Evolutionary conservation across 352 stramenopile genomes (phyloP).

Genomic region (Thraustochytrium striatum): DNA sequence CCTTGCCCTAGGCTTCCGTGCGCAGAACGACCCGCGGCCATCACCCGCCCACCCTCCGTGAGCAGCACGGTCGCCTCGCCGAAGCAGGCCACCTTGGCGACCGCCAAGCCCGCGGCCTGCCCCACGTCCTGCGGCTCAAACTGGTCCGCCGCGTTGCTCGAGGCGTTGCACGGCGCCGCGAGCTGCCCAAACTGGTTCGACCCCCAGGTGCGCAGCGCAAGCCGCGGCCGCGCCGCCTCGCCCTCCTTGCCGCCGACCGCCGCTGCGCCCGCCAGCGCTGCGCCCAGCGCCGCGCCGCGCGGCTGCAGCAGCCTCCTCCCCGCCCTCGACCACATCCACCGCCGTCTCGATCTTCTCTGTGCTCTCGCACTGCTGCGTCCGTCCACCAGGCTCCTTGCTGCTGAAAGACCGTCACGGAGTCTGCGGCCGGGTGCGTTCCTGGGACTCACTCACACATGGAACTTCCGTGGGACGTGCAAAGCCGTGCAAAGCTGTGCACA

Average conservation of each 20-base stretch:
- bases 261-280: too few relatives aligned
- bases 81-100: neutral
- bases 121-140: neutral
- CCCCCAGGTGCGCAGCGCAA: slow-evolving; percentile 4
- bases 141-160: neutral
- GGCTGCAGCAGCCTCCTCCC: neutral
- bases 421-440: too few relatives aligned
- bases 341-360: too few relatives aligned
- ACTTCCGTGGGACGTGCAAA: too few relatives aligned
- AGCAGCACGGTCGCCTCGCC: neutral
- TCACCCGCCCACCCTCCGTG: neutral
- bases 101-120: neutral
- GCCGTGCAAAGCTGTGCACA: too few relatives aligned
- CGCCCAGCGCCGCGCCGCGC: too few relatives aligned
- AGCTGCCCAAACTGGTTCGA: slow-evolving; percentile 42
- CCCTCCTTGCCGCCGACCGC: neutral
- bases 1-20: slow-evolving; percentile 37
- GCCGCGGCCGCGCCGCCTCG: too few relatives aligned
- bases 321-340: neutral
- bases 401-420: too few relatives aligned
- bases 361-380: too few relatives aligned
- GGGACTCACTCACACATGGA: too few relatives aligned
- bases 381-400: too few relatives aligned
- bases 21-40: neutral
- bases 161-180: too few relatives aligned